Evolutionary conservation across 139 green algal genomes (phyloP), one percentile per base, ranked within the genome.

Genomic region (Micractinium conductrix): DNA sequence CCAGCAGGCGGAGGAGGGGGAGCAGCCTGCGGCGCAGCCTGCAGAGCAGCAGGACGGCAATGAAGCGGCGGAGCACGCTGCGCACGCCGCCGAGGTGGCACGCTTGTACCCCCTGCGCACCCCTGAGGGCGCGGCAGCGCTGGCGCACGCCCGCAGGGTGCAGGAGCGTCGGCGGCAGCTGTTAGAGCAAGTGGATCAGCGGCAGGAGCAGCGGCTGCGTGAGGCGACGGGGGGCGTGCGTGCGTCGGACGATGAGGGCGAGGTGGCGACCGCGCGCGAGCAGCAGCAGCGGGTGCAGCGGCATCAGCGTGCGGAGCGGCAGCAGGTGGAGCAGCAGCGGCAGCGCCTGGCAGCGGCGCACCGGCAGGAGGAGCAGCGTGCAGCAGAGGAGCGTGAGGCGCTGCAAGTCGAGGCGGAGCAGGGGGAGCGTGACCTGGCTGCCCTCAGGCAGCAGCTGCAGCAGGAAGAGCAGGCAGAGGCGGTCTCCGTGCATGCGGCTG

Each of bases 151-250:
- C 58, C 76, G 76, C 0, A 12, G 7, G 12, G 38, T 82, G 76
- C 76, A 82, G 76, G 33, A 72, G 55, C 58, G 76, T 9, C 76
- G 76, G 19, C 38, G 37, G 22, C 38, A 82, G 38, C 76, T 82
- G 58, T 71, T 60, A 12, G 33, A 58, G 24, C 58, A 21, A 2
- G 58, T 72, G 28, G 26, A 82, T 24, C 38, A 28, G 30, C 76
- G 40, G 76, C 76, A 82, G 76, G 76, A 82, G 76, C 76, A 60
- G 76, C 55, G 22, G 38, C 72, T 28, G 38, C 76, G 35, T 38
- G 53, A 71, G 58, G 55, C 53, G 1, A 43, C 42, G 1, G 10
- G 12, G 9, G 26, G 43, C 2, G 38, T 30, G 26, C 40, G 37
- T 55, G 35, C 22, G 17, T 12, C n/a, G 30, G 1, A 22, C 14